Evolutionary conservation across 164 flowering plant genomes (phyloP).

Genomic region (Vitis rotundifolia): DNA sequence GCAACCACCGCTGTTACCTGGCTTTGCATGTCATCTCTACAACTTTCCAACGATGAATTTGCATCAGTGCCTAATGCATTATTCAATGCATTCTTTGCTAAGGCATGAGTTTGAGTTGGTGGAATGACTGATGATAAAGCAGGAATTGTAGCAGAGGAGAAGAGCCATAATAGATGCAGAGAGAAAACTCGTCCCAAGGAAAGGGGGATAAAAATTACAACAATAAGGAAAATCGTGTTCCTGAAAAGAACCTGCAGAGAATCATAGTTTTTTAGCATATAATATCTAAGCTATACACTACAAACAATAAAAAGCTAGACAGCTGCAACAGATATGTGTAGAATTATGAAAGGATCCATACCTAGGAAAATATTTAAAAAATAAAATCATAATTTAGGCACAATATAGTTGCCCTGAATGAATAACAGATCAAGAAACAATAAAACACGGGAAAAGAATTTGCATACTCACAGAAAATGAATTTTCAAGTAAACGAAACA

Average conservation of each 20-base stretch:
- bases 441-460: too few relatives aligned
- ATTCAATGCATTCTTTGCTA: constrained; percentile 52
- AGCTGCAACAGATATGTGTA: too few relatives aligned
- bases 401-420: too few relatives aligned
- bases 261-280: not conserved
- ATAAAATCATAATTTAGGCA: too few relatives aligned
- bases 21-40: not conserved
- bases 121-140: constrained; percentile 42
- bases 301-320: too few relatives aligned
- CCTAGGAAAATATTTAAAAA: too few relatives aligned
- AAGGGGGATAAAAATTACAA: constrained; percentile 60
- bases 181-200: constrained; percentile 53
- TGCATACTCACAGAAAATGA: too few relatives aligned
- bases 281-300: too few relatives aligned
- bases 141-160: constrained; percentile 43
- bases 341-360: too few relatives aligned
- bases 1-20: constrained; percentile 13
- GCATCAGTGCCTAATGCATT: constrained; percentile 44
- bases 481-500: too few relatives aligned
- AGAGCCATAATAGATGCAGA: constrained; percentile 38
- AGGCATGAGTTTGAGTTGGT: constrained; percentile 45
- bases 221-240: constrained; percentile 66
- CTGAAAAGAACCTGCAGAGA: constrained; percentile 66
- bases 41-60: constrained; percentile 47
- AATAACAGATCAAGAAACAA: too few relatives aligned